Percentiles rank a stretch among this genome's conserved stretches.
phyloP scores from a whole-genome alignment of 352 stramenopile species.

The Phytopythium litorale region DNA sequence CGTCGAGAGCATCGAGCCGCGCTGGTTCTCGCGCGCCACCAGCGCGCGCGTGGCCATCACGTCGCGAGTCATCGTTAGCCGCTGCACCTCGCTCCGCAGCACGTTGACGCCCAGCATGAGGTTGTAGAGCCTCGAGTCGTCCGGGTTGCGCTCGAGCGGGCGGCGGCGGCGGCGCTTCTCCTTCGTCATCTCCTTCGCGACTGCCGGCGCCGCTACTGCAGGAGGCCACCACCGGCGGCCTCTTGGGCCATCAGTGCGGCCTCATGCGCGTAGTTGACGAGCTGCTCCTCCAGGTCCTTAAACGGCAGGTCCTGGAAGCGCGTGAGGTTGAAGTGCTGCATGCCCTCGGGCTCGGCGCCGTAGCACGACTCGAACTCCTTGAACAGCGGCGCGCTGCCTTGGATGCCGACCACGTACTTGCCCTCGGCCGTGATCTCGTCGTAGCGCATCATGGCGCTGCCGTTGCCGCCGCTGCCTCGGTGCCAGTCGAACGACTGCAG shows the following conservation, averaged over 20 bases:
- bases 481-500: slow-evolving; percentile 44
- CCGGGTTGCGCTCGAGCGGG: not conserved
- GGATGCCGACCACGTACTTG: slow-evolving; percentile 42
- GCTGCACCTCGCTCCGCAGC: slow-evolving; percentile 18
- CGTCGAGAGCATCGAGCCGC: not conserved
- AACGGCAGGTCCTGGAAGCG: slow-evolving; percentile 35
- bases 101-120: slow-evolving; percentile 23
- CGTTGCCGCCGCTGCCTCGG: not conserved
- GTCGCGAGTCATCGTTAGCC: not conserved
- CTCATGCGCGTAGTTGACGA: slow-evolving; percentile 51
- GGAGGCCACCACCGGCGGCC: no score
- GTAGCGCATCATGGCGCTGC: slow-evolving; percentile 29
- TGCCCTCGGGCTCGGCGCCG: slow-evolving; percentile 29
- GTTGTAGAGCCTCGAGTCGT: slow-evolving; percentile 17
- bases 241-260: slow-evolving; percentile 20
- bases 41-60: not conserved
- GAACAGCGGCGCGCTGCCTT: slow-evolving; percentile 34
- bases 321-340: slow-evolving; percentile 41
- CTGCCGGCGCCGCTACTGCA: not conserved
- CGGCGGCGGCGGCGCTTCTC: not conserved
- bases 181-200: no score
- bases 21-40: not conserved
- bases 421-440: slow-evolving; percentile 27
- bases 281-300: slow-evolving; percentile 39
- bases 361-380: slow-evolving; percentile 53